Evolutionary conservation across 352 stramenopile genomes (phyloP).

Genomic region (Globisporangium megalacanthum): DNA sequence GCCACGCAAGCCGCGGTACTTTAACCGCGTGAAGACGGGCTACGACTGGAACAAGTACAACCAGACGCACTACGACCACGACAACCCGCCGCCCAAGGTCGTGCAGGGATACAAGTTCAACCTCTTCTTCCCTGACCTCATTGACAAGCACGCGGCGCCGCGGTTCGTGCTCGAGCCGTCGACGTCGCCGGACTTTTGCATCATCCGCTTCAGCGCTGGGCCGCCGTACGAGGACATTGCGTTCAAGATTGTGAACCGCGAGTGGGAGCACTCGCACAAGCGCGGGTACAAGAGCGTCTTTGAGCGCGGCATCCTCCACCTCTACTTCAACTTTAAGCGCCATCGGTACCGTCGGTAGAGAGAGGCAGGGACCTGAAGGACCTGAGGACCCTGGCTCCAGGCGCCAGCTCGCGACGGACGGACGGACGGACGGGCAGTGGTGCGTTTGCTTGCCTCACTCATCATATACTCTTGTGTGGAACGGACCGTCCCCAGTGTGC

Average conservation of each 20-base stretch:
- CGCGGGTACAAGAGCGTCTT: slow-evolving; percentile 98
- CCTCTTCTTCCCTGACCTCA: slow-evolving; percentile 99
- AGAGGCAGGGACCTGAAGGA: too few species aligned
- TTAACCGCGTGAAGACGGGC: slow-evolving; percentile 98
- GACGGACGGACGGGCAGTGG: not conserved
- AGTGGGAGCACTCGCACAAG: slow-evolving; percentile 98
- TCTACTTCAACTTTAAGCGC: slow-evolving; percentile 99
- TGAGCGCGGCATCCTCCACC: slow-evolving; percentile 96
- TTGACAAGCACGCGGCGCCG: slow-evolving; percentile 95
- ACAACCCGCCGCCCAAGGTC: slow-evolving; percentile 99
- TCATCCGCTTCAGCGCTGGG: slow-evolving; percentile 97
- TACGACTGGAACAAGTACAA: slow-evolving; percentile 99
- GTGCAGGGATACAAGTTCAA: slow-evolving; percentile 99
- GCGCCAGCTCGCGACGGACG: too few species aligned
- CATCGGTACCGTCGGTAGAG: slow-evolving; percentile 94
- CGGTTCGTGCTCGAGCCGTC: slow-evolving; percentile 94
- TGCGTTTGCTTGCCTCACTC: not conserved
- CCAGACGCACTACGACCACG: slow-evolving; percentile 99
- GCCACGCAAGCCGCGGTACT: slow-evolving; percentile 97
- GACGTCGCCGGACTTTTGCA: slow-evolving; percentile 94
- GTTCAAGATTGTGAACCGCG: slow-evolving; percentile 99
- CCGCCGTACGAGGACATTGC: slow-evolving; percentile 99
- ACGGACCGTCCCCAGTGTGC: too few species aligned
- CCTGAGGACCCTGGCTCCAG: too few species aligned
- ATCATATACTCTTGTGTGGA: too few species aligned